Conservation (phyloP, 2,329 filamentous ascomycete species). For the Trichoderma sp. region DNA sequence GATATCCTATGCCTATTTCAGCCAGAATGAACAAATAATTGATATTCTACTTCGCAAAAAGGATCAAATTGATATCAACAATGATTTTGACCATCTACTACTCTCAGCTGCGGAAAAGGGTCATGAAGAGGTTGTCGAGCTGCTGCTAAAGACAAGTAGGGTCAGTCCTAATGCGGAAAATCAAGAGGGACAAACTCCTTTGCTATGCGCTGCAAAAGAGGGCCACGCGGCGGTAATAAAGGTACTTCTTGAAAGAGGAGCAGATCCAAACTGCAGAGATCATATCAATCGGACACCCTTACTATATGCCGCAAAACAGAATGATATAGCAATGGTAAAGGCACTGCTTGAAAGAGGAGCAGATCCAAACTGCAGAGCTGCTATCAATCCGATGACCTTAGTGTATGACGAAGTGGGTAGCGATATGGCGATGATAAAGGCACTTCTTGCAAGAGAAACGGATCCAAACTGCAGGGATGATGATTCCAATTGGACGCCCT, state of each 20-base stretch:
- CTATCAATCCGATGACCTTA: no score
- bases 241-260: not conserved
- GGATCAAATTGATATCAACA: not conserved
- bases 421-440: not conserved
- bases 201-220: not conserved
- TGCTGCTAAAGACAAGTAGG: not conserved
- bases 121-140: not conserved
- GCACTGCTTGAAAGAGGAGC: no score
- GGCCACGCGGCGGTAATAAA: not conserved
- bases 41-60: not conserved
- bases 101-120: not conserved
- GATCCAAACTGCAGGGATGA: not conserved
- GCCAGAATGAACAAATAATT: not conserved
- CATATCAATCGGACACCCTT: not conserved
- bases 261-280: not conserved
- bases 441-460: not conserved
- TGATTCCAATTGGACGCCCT: not conserved
- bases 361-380: no score
- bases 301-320: not conserved
- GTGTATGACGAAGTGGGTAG: no score
- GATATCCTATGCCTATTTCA: not conserved
- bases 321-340: not conserved
- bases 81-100: not conserved
- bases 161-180: not conserved
- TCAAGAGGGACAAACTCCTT: not conserved